Percentiles rank a stretch among this genome's conserved stretches.
Conservation (phyloP, 352 stramenopile genomes). For the Globisporangium carolinianum region DNA sequence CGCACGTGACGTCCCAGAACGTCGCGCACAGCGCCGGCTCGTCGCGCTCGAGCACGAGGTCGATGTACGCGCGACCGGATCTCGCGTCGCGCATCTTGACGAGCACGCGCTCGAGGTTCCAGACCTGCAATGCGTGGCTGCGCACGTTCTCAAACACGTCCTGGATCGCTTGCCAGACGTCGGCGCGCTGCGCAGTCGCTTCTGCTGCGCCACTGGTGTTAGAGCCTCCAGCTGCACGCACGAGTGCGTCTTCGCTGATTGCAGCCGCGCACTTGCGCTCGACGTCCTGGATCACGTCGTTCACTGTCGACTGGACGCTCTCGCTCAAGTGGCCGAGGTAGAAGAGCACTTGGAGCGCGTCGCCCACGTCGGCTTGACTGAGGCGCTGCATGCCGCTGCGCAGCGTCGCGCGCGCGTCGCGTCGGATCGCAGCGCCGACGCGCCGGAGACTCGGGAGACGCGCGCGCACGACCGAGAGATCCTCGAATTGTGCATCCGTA, state of each 20-base stretch:
- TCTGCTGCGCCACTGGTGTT: slow-evolving; percentile 21
- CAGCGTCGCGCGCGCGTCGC: slow-evolving; percentile 45
- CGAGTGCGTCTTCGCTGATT: slow-evolving; percentile 61
- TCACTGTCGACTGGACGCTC: slow-evolving; percentile 66
- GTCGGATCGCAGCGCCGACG: slow-evolving; percentile 37
- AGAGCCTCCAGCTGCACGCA: slow-evolving; percentile 17
- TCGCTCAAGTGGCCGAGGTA: slow-evolving; percentile 58
- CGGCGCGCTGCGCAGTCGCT: slow-evolving; percentile 44
- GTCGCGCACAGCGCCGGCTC: slow-evolving; percentile 77
- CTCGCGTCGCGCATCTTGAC: slow-evolving; percentile 56
- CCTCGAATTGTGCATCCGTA: slow-evolving; percentile 47
- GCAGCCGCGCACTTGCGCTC: slow-evolving; percentile 51
- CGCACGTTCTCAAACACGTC: slow-evolving; percentile 72
- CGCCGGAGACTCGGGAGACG: slow-evolving; percentile 42
- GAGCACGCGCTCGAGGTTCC: slow-evolving; percentile 85
- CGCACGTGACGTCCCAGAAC: slow-evolving; percentile 82
- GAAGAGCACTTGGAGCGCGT: slow-evolving; percentile 75
- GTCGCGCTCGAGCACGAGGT: slow-evolving; percentile 62
- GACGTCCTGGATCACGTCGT: slow-evolving; percentile 79
- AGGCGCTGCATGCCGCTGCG: slow-evolving; percentile 41
- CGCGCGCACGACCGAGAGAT: slow-evolving; percentile 57
- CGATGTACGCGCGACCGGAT: slow-evolving; percentile 48
- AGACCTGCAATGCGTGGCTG: slow-evolving; percentile 68
- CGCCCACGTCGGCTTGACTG: slow-evolving; percentile 63
- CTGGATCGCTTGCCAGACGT: slow-evolving; percentile 78